Evolutionary conservation across 768 basidiomycete species (phyloP).

Genomic region (Mycena filopes): DNA sequence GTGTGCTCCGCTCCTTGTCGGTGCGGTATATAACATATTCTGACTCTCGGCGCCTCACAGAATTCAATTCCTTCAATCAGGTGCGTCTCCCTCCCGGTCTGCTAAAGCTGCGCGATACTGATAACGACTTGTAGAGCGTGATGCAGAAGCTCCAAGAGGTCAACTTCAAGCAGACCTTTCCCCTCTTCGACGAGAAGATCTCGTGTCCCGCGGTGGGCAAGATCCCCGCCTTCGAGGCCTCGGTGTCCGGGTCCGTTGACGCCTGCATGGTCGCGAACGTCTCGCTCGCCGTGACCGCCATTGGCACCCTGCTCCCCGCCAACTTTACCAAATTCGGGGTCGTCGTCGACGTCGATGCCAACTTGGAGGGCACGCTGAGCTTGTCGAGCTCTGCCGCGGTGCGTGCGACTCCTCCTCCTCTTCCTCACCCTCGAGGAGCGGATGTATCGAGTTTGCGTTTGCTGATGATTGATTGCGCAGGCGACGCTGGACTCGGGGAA

Average conservation of each 20-base stretch:
- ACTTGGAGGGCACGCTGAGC: conserved; percentile 42
- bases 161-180: conserved; percentile 37
- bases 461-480: conserved; percentile 2
- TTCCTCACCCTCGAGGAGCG: no score
- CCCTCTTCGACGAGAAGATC: conserved; percentile 35
- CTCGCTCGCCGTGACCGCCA: conserved; percentile 22
- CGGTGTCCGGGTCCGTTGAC: conserved; percentile 30
- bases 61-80: conserved; percentile 35
- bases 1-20: background rate
- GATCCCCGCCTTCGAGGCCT: conserved; percentile 32
- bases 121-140: conserved; percentile 1
- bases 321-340: conserved; percentile 43
- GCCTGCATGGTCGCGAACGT: conserved; percentile 42
- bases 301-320: conserved; percentile 49
- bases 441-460: no score
- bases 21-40: background rate
- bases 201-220: conserved; percentile 32
- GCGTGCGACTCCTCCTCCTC: no score
- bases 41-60: conserved; percentile 1
- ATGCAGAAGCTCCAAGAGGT: conserved; percentile 33
- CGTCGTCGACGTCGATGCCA: conserved; percentile 40
- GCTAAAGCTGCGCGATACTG: background rate
- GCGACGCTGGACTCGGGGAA: conserved; percentile 44
- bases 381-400: conserved; percentile 38
- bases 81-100: background rate